These are phyloP conservation scores for Salvia hispanica DNA, from an alignment of 257 asterid species.

Conservation along the genomic window DNA sequence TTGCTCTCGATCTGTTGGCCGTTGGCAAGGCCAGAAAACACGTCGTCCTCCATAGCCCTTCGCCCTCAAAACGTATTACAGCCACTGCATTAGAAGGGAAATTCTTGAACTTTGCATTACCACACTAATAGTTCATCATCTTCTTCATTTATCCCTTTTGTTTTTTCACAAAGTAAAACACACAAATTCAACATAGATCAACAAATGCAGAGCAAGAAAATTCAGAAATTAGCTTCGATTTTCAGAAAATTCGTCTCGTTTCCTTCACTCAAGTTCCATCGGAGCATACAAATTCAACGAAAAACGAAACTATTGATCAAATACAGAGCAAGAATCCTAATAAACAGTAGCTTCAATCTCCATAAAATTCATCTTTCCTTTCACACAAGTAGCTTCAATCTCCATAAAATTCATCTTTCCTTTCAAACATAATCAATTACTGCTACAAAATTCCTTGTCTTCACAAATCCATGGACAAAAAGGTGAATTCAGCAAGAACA, in stretches of 20 bases:
- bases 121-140: not conserved
- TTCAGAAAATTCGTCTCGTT: not conserved
- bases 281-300: too few relatives aligned
- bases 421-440: not conserved
- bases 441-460: not conserved
- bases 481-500: not conserved
- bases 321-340: too few relatives aligned
- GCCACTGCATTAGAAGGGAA: slow-evolving; percentile 26
- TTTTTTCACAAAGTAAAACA: not conserved
- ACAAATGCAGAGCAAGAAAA: not conserved
- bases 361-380: too few relatives aligned
- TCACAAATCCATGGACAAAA: slow-evolving; percentile 2
- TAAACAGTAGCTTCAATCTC: too few relatives aligned
- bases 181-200: not conserved
- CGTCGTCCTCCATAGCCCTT: slow-evolving; percentile 44
- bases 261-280: not conserved
- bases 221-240: too few relatives aligned
- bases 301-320: too few relatives aligned
- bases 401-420: too few relatives aligned
- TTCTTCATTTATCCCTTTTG: slow-evolving; percentile 2
- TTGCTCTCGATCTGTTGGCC: slow-evolving; percentile 41
- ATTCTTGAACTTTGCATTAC: not conserved
- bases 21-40: slow-evolving; percentile 41
- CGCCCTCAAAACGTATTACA: not conserved
- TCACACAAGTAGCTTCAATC: too few relatives aligned